Evolutionary conservation across 1,284 basidiomycete species (phyloP), one percentile per base, ranked within the genome.

Genomic region (Ganoderma sinense): DNA sequence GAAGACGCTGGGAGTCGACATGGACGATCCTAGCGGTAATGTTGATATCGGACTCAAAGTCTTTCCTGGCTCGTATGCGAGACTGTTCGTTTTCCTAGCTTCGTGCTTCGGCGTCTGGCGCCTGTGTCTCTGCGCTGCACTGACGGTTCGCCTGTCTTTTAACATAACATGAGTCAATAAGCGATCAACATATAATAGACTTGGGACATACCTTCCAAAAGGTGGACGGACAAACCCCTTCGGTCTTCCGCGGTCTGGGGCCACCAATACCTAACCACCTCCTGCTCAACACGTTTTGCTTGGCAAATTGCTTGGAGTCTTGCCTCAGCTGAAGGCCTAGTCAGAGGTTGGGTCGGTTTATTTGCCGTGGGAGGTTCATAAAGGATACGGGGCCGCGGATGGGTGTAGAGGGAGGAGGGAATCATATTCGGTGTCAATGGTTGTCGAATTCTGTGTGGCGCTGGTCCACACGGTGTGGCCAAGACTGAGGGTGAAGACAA

Each of bases 351-450:
- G 7, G 14, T 26, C 23, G 59, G 59, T 26, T 26, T n/a, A 2
- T 41, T 39, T 41, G 39, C 23, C 36, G 4, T 41, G n/a, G 39
- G 33, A 59, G 61, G 65, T 26, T 64, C 62, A 29, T 61, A 70
- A 48, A 51, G 11, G 7, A 45, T 26, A 31, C 43, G 31, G 5
- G 64, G 55, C 6, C 70, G 65, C 2, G 67, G 62, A 41, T 64
- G 40, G 51, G 45, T 64, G 56, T 71, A 69, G 41, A 66, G 48
- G 23, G 62, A 63, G 43, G 62, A 18, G 23, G 62, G 62, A 36
- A 64, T 64, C 62, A 64, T 64, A 20, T 6, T 51, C 23, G 6
- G 43, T 48, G 43, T 43, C n/a, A n/a, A n/a, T n/a, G n/a, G n/a
- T 18, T 60, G 55, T 51, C 45, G 65, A 31, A 29, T 59, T 23